Conservation (phyloP, 495 filamentous ascomycete genomes). For the Friedmanniomyces simplex region DNA sequence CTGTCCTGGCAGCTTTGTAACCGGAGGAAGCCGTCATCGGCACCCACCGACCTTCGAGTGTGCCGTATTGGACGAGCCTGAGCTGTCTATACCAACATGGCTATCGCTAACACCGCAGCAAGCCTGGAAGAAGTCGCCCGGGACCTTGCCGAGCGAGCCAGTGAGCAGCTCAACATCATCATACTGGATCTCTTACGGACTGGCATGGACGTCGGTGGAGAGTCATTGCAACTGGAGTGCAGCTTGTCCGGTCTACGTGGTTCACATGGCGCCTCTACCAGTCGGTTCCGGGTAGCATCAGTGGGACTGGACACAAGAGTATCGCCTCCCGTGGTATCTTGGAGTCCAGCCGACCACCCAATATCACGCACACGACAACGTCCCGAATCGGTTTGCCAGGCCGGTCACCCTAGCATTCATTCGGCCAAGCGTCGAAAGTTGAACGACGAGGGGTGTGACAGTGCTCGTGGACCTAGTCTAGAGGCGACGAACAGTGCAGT, state of each 20-base stretch:
- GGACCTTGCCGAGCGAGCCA: conserved; percentile 2
- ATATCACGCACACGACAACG: background rate
- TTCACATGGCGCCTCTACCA: background rate
- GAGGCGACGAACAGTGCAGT: background rate
- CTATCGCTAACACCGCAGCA: background rate
- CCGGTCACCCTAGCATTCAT: background rate
- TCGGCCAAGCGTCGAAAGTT: background rate
- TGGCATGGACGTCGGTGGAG: background rate
- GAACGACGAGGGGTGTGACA: background rate
- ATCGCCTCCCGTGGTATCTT: background rate
- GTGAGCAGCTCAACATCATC: background rate
- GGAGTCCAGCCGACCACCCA: background rate
- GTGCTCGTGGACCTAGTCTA: background rate
- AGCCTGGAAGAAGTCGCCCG: conserved; percentile 1
- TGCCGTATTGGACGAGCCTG: no score
- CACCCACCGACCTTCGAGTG: no score
- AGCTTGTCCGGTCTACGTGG: background rate
- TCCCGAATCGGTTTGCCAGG: no score
- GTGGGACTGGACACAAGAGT: background rate
- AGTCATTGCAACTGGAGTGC: conserved; percentile 13
- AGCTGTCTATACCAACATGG: background rate
- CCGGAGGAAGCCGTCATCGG: no score
- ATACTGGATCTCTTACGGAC: conserved; percentile 2
- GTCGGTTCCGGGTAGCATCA: background rate
- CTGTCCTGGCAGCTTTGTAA: no score